A percentile compares a stretch with the other conserved stretches of the same genome.
Evolutionary conservation across 768 basidiomycete species (phyloP).

Genomic region (Dendrothele bispora): DNA sequence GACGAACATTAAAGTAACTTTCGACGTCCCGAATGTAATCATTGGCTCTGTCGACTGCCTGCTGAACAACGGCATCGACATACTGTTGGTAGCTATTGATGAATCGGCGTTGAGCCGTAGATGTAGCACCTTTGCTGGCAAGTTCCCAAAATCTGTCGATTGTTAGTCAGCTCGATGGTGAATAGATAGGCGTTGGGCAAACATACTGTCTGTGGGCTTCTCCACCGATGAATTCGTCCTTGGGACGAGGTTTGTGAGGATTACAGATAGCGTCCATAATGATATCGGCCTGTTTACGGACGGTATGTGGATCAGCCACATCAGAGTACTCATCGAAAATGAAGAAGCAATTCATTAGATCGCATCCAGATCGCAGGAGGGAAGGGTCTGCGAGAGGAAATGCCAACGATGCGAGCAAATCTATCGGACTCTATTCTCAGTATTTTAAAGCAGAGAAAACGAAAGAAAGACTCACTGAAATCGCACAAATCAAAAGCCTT

Average conservation of each 20-base stretch:
- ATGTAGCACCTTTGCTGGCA: constrained; percentile 21
- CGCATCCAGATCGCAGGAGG: constrained; percentile 37
- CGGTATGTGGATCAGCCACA: constrained; percentile 27
- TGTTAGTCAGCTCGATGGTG: too few relatives aligned
- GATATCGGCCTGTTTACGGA: constrained; percentile 28
- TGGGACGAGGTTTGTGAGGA: constrained; percentile 33
- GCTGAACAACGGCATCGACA: constrained; percentile 35
- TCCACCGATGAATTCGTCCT: constrained; percentile 36
- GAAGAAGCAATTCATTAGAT: constrained; percentile 53
- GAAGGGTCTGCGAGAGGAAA: constrained; percentile 28
- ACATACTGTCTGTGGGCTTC: constrained; percentile 42
- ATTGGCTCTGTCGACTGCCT: constrained; percentile 39
- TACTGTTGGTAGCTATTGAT: constrained; percentile 35
- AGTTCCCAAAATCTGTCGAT: constrained; percentile 39
- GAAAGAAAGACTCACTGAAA: constrained; percentile 38
- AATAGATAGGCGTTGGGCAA: too few relatives aligned
- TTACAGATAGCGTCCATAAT: constrained; percentile 40
- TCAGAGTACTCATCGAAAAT: constrained; percentile 54
- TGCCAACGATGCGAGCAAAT: constrained; percentile 36
- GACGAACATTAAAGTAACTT: constrained; percentile 40
- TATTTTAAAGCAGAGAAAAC: too few relatives aligned
- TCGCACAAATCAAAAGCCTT: constrained; percentile 41
- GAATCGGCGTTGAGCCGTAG: constrained; percentile 31
- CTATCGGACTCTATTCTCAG: constrained; percentile 25
- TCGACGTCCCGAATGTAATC: constrained; percentile 34